These are phyloP conservation scores for Pulveroboletus sp. DNA, from an alignment of 768 basidiomycete species.

Conservation along the genomic window DNA sequence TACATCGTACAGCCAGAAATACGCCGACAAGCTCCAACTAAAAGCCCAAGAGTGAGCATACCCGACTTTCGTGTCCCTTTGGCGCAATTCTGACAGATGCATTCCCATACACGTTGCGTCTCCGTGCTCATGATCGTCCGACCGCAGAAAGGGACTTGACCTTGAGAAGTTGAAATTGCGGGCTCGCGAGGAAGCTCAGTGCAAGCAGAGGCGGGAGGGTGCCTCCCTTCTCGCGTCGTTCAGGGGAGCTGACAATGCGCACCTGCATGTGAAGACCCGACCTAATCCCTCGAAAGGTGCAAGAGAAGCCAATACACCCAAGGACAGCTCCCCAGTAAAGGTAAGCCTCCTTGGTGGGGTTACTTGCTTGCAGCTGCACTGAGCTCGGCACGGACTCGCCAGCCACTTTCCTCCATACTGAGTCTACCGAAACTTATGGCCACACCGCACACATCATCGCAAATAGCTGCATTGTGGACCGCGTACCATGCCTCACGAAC, in stretches of 20 bases:
- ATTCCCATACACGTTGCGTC: constrained; percentile 3
- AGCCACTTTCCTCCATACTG: constrained; percentile 81
- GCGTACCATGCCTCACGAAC: constrained; percentile 83
- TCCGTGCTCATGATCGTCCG: constrained; percentile 3
- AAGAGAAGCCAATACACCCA: constrained; percentile 32
- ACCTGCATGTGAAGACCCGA: constrained; percentile 5
- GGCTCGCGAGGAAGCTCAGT: constrained; percentile 29
- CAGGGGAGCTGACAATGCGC: constrained; percentile 9
- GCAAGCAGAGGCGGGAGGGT: constrained; percentile 27
- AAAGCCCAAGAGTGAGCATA: constrained; percentile 59
- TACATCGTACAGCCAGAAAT: constrained; percentile 43
- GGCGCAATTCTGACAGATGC: constrained; percentile 14
- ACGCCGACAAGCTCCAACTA: constrained; percentile 63
- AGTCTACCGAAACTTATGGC: constrained; percentile 67
- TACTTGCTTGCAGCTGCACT: not conserved
- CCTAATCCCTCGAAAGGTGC: constrained; percentile 3
- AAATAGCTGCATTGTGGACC: constrained; percentile 83
- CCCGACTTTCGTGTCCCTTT: constrained; percentile 9
- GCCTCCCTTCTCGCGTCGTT: constrained; percentile 11
- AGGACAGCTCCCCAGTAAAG: constrained; percentile 67
- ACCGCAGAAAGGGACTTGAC: constrained; percentile 41
- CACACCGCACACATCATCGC: constrained; percentile 63
- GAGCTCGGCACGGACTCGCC: not conserved
- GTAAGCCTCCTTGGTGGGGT: constrained; percentile 29
- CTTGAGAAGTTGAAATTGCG: constrained; percentile 32